These are phyloP conservation scores for Termitomyces sp. DNA, from an alignment of 768 basidiomycete species.

Conservation along the genomic window DNA sequence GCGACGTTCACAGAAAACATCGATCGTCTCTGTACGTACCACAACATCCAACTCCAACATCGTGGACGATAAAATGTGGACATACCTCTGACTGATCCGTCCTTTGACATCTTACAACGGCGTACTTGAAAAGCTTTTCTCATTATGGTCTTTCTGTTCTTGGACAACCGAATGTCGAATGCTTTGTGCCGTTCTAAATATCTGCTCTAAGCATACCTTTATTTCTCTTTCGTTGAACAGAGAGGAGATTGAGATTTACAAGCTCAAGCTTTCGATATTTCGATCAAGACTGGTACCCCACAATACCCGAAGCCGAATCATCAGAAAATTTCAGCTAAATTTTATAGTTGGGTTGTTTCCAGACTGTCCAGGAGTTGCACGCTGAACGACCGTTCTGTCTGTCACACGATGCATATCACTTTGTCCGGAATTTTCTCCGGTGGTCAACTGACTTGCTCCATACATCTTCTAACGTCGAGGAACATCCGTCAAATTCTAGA, in stretches of 20 bases:
- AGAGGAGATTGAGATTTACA: neutral
- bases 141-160: neutral
- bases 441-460: neutral
- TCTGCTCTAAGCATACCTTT: neutral
- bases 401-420: neutral
- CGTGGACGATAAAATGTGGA: neutral
- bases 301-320: neutral
- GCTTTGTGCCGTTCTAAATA: neutral
- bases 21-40: neutral
- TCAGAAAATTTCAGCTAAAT: neutral
- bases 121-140: too few relatives aligned
- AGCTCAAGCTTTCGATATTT: neutral
- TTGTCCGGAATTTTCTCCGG: constrained; percentile 2
- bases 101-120: neutral
- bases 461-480: neutral
- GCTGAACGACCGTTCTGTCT: neutral
- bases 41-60: too few relatives aligned
- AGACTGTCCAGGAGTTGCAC: neutral
- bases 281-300: neutral
- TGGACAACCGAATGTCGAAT: neutral
- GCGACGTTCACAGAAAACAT: neutral
- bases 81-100: neutral
- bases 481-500: neutral
- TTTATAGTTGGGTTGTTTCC: neutral
- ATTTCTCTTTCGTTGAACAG: neutral